Percentiles rank a stretch among this genome's conserved stretches.
These are phyloP conservation scores for Pigoraptor vietnamica DNA, from an alignment of 78 protist species.

Conservation along the genomic window DNA sequence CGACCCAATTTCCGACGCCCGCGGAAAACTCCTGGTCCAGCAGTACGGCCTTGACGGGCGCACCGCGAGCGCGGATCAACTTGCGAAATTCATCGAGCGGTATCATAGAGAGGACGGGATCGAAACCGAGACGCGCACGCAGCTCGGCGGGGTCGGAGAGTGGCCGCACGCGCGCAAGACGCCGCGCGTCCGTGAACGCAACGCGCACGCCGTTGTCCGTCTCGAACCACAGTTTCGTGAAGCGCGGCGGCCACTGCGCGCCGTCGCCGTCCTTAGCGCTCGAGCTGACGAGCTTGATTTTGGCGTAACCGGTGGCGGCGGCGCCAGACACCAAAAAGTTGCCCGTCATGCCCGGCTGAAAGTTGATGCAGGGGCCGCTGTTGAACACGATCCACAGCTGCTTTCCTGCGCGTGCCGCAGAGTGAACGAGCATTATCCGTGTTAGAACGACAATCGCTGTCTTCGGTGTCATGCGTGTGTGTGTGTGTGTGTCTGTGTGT, in stretches of 20 bases:
- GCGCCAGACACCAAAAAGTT: not conserved
- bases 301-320: not conserved
- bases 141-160: not conserved
- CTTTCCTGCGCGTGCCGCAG: constrained; percentile 19
- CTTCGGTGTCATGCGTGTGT: too few relatives aligned
- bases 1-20: constrained; percentile 27
- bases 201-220: not conserved
- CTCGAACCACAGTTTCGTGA: not conserved
- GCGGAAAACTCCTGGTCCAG: constrained; percentile 20
- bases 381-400: constrained; percentile 13
- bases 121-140: constrained; percentile 26
- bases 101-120: constrained; percentile 1
- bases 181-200: constrained; percentile 11
- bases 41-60: constrained; percentile 14
- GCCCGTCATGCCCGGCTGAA: constrained; percentile 21
- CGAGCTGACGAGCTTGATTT: too few relatives aligned
- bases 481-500: too few relatives aligned
- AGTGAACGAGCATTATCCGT: too few relatives aligned
- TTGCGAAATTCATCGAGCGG: not conserved
- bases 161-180: constrained; percentile 2
- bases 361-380: not conserved
- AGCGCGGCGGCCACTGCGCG: constrained; percentile 20
- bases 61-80: not conserved
- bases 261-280: not conserved
- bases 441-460: too few relatives aligned